Evolutionary conservation across 345 rosid species (phyloP), one percentile per base, ranked within the genome.

Genomic region (Ceriops decandra): DNA sequence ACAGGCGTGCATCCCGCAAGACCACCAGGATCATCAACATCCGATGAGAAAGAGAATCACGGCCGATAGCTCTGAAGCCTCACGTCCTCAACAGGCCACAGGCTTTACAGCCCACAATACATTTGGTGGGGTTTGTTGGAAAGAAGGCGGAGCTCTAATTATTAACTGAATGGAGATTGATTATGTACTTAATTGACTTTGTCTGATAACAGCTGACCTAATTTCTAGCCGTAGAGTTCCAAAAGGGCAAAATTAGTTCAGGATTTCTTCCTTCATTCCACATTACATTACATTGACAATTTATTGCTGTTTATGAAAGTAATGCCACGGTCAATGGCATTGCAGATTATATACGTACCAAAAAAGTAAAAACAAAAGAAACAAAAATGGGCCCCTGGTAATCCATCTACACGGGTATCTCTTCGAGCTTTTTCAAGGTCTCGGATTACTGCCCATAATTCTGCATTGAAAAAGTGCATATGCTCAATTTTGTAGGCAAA

Each of bases 11-110:
- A 59, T 68, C 75, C 76, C 72, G 67, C 83, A 7, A 81, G 62
- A 62, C 87, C 79, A 5, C 75, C 82, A 56, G 81, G 75, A 42
- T 42, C 59, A 24, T 56, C 59, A 85, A 61, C 78, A 57, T 68
- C 90, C 17, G 90, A 89, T 54, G 93, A 85, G 81, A 95, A 95
- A 78, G 99, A 88, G 81, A 95, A 91, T 79, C 64, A 63, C 31
- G 62, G 73, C 62, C 66, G 67, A 15, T 77, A 53, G 64, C 68
- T 47, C 26, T 56, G 17, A 54, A 21, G 24, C 28, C 32, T 7
- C 28, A 26, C 36, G 3, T 54, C 70, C 49, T 24, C 17, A 56
- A 27, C 52, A 3, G 26, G 28, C 20, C 0, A 66, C 53, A 67
- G 4, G 19, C 24, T 26, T 24, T 57, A 5, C 20, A 33, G 24